Base-by-base conservation (phyloP, 208 protist species). In the Trypanosoma theileri region DNA sequence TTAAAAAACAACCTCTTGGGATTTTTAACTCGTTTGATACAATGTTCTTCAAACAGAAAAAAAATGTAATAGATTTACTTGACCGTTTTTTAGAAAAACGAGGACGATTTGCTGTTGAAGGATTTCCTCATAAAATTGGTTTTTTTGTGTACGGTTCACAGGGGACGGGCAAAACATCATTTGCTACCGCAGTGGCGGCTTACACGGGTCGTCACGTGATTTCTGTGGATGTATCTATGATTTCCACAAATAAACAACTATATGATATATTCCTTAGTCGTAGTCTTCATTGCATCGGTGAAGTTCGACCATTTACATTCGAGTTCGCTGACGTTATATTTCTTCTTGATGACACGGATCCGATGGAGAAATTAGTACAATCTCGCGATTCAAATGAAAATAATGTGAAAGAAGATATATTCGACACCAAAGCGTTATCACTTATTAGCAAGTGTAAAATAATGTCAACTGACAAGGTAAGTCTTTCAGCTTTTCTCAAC, bases 101-200 rank as follows among this genome's bases (percentile, higher is more conserved):
- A 19, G 89, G 86, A 19, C 89, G 88, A n/a, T 97, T 92, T 69
- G 79, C 85, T n/a, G 73, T 96, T 21, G 77, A 89, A 63, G 89
- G 89, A 26, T 93, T 94, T 69, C 92, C 88, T 21, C 72, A 95
- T 66, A 95, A 89, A 76, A 79, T 97, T 19, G 99, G 99, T 46
- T 98, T 99, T 42, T 85, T 99, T 8, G 85, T 99, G 50, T 98
- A 99, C 79, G 99, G 98, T n/a, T 96, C 97, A 12, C 86, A 89
- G 35, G 97, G 97, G 8, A 95, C 87, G 26, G 98, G 98, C 13
- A 99, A 99, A 89, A 99, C 98, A 44, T 96, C 98, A 80, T 86
- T 99, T 42, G 98, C 98, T 21, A 99, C 98, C 80, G 99, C 98
- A 14, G 96, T 99, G 21, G 98, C 99, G 11, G 92, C 99, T 63